phyloP scores from a whole-genome alignment of 306 rosid species.

The Acacia melanoxylon region DNA sequence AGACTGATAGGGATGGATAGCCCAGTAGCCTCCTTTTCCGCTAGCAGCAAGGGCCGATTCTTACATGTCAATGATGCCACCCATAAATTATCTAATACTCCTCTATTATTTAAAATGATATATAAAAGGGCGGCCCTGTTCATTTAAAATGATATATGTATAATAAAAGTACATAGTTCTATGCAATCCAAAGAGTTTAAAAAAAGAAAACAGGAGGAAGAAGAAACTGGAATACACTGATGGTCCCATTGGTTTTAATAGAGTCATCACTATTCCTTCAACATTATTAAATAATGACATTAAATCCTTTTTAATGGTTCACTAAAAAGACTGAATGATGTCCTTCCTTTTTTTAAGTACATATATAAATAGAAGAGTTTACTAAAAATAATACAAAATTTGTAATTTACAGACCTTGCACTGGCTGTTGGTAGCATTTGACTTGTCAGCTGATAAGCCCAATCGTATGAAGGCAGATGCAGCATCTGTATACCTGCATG shows the following conservation, averaged over 20 bases:
- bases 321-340: not conserved
- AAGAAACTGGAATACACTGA: not conserved
- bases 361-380: not conserved
- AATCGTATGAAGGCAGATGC: constrained; percentile 66
- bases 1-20: not conserved
- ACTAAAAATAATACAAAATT: not conserved
- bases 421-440: constrained; percentile 87
- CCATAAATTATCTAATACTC: not conserved
- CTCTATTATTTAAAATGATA: not conserved
- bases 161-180: not conserved
- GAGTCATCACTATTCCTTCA: not conserved
- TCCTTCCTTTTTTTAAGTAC: not conserved
- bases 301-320: not conserved
- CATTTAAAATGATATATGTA: not conserved
- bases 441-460: constrained; percentile 92
- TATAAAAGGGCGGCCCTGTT: not conserved
- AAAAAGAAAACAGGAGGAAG: not conserved
- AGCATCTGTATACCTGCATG: constrained; percentile 81
- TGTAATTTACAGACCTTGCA: constrained; percentile 63
- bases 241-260: not conserved
- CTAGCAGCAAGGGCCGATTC: not conserved
- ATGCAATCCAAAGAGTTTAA: not conserved
- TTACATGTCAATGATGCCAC: not conserved
- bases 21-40: not conserved
- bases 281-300: not conserved